These are phyloP conservation scores for Tilletia walkeri DNA, from an alignment of 1,284 basidiomycete species.

Conservation along the genomic window DNA sequence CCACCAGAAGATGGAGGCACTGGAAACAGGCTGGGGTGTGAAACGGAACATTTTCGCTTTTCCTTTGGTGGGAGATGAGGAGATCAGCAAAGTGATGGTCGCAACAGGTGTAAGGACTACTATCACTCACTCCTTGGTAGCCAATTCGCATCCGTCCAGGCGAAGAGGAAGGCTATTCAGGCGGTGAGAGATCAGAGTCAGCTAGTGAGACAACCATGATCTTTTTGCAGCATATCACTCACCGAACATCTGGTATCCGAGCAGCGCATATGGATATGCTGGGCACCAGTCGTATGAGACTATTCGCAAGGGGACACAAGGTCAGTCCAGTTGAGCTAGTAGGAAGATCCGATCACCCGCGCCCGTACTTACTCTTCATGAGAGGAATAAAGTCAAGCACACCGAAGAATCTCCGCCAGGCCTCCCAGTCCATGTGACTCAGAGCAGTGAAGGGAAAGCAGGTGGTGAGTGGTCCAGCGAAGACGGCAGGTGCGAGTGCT, in stretches of 20 bases:
- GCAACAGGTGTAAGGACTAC: not conserved
- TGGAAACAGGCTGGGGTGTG: conserved; percentile 65
- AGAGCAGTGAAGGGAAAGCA: conserved; percentile 62
- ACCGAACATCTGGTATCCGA: conserved; percentile 63
- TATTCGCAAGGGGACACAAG: not conserved
- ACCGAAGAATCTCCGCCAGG: conserved; percentile 64
- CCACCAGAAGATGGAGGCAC: conserved; percentile 64
- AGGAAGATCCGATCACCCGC: not conserved
- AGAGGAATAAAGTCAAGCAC: conserved; percentile 67
- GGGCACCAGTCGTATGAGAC: conserved; percentile 64
- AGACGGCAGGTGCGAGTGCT: conserved; percentile 66
- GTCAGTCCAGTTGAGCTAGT: not conserved
- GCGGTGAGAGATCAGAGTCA: not conserved
- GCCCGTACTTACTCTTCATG: conserved; percentile 59
- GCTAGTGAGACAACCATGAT: not conserved
- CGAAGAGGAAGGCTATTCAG: conserved; percentile 60
- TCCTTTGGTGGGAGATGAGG: conserved; percentile 22
- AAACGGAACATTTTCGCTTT: conserved; percentile 69
- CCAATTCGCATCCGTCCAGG: conserved; percentile 68
- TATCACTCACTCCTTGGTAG: conserved; percentile 50
- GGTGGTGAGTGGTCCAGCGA: conserved; percentile 64
- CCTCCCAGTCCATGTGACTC: conserved; percentile 59
- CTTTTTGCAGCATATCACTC: conserved; percentile 3
- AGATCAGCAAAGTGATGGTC: not conserved
- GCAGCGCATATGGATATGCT: conserved; percentile 56